Evolutionary conservation across 371 early-diverging fungal species (phyloP).

Genomic region (Saksenaea vasiformis): DNA sequence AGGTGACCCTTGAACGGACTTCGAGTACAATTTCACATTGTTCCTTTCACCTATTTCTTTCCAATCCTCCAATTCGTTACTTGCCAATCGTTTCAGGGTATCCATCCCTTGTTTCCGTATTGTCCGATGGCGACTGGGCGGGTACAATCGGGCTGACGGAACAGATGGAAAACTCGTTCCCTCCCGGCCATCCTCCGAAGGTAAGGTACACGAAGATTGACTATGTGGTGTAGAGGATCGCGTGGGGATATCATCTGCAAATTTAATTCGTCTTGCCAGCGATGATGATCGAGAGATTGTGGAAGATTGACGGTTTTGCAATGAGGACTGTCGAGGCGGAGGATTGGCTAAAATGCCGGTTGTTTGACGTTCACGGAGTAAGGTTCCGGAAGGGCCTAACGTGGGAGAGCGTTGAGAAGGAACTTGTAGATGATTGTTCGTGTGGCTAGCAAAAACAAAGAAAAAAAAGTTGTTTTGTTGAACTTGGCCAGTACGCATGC

Average conservation of each 20-base stretch:
- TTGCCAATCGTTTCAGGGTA: slow-evolving; percentile 41
- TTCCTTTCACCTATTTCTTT: slow-evolving; percentile 40
- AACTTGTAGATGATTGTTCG: slow-evolving; percentile 5
- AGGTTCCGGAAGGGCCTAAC: not conserved
- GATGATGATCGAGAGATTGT: slow-evolving; percentile 23
- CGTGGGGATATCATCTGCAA: slow-evolving; percentile 15
- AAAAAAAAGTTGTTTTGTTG: not conserved
- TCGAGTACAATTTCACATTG: slow-evolving; percentile 45
- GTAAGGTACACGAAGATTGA: not conserved
- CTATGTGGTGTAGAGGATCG: not conserved
- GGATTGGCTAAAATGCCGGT: slow-evolving; percentile 12
- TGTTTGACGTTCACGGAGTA: not conserved
- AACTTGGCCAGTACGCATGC: not conserved
- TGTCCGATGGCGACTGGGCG: slow-evolving; percentile 35
- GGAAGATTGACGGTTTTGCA: slow-evolving; percentile 5
- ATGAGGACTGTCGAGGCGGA: slow-evolving; percentile 22
- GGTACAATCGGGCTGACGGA: slow-evolving; percentile 29
- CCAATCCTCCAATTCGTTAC: slow-evolving; percentile 50
- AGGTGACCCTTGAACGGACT: slow-evolving; percentile 42
- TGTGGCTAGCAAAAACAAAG: not conserved
- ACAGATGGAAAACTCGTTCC: slow-evolving; percentile 6
- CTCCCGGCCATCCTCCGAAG: slow-evolving; percentile 6
- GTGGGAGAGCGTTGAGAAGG: slow-evolving; percentile 2
- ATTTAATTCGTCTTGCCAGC: slow-evolving; percentile 11
- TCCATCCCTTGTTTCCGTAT: slow-evolving; percentile 39